phyloP scores from a whole-genome alignment of 192 early-diverging fungal species.

The Entomortierella lignicola region DNA sequence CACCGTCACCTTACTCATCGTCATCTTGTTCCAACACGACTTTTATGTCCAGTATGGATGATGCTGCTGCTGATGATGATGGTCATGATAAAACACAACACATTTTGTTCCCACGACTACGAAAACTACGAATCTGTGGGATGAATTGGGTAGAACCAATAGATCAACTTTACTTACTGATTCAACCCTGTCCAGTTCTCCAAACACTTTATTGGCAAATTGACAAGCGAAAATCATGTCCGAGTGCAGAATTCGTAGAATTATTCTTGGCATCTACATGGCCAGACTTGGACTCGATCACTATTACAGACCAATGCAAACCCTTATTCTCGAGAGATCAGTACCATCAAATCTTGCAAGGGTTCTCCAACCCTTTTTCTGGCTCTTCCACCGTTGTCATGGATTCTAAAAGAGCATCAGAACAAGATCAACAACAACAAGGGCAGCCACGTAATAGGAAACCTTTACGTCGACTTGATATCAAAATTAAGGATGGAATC shows the following conservation, averaged over 20 bases:
- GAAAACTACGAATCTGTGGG: not conserved
- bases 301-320: not conserved
- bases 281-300: slow-evolving; percentile 17
- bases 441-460: too few species aligned
- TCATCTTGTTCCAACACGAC: too few species aligned
- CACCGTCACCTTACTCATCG: too few species aligned
- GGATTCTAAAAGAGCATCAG: too few species aligned
- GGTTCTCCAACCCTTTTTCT: not conserved
- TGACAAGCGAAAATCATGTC: not conserved
- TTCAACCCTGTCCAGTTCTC: not conserved
- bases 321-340: too few species aligned
- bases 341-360: not conserved
- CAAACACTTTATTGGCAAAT: not conserved
- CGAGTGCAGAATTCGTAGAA: not conserved
- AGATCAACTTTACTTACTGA: not conserved
- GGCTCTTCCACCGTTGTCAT: not conserved
- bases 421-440: too few species aligned
- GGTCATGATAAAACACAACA: not conserved
- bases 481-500: not conserved
- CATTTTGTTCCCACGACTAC: not conserved
- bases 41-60: too few species aligned
- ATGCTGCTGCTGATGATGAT: not conserved
- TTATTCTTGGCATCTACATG: not conserved
- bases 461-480: too few species aligned
- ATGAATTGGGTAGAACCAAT: not conserved